These are phyloP conservation scores for Rhytidiadelphus loreus DNA, from an alignment of 225 moss, liverwort and hornwort species.

Conservation along the genomic window DNA sequence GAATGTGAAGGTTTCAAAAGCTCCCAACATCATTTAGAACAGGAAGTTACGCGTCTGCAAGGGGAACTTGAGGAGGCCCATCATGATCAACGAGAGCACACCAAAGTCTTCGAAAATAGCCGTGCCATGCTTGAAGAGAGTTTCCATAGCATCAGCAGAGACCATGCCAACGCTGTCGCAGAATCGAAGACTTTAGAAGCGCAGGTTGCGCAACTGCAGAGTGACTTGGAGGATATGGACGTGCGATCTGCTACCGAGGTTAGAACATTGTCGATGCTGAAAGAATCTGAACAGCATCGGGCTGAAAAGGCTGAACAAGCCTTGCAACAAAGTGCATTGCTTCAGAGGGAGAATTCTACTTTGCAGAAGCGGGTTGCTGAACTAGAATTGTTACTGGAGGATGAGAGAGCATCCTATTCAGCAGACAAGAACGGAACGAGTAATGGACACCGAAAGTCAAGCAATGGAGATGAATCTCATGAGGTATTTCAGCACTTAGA, in stretches of 20 bases:
- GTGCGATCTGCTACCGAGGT: slow-evolving; percentile 47
- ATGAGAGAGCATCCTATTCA: slow-evolving; percentile 24
- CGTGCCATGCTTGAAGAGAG: slow-evolving; percentile 49
- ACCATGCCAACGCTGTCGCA: slow-evolving; percentile 48
- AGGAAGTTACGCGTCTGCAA: slow-evolving; percentile 34
- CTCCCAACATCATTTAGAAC: slow-evolving; percentile 44
- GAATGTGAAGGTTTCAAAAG: slow-evolving; percentile 36
- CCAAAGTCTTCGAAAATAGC: slow-evolving; percentile 34
- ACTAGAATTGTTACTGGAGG: slow-evolving; percentile 34
- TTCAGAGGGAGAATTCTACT: slow-evolving; percentile 34
- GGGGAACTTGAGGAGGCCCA: slow-evolving; percentile 51
- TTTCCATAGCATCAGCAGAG: slow-evolving; percentile 39
- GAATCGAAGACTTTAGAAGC: slow-evolving; percentile 56
- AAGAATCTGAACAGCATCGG: slow-evolving; percentile 44
- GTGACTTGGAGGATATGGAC: slow-evolving; percentile 60
- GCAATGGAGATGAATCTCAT: slow-evolving; percentile 17
- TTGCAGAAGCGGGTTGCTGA: slow-evolving; percentile 38
- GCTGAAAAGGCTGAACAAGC: slow-evolving; percentile 60
- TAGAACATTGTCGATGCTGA: slow-evolving; percentile 45
- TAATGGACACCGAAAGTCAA: slow-evolving; percentile 18
- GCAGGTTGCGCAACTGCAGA: slow-evolving; percentile 48
- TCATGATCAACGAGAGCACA: slow-evolving; percentile 34
- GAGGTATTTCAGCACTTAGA: slow-evolving; percentile 9
- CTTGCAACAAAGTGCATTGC: slow-evolving; percentile 27
- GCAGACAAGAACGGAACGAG: slow-evolving; percentile 23